Evolutionary conservation across 2,329 filamentous ascomycete species (phyloP).

Genomic region (Ilyonectria destructans): DNA sequence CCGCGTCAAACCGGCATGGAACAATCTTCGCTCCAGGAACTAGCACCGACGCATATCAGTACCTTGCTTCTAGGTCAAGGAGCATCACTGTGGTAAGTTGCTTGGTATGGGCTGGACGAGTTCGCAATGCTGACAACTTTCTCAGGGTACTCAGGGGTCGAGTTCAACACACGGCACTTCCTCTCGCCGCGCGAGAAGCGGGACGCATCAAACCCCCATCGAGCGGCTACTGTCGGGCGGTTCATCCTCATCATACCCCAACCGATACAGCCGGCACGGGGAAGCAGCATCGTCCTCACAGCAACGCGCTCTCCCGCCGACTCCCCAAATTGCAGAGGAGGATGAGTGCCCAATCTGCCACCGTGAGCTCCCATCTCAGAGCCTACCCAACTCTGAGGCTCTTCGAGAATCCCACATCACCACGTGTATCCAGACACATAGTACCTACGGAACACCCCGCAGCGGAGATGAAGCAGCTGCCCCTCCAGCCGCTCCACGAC

Average conservation of each 20-base stretch:
- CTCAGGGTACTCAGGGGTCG: constrained; percentile 38
- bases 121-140: constrained; percentile 25
- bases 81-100: constrained; percentile 68
- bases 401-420: constrained; percentile 73
- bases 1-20: constrained; percentile 53
- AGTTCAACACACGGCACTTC: constrained; percentile 47
- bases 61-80: constrained; percentile 55
- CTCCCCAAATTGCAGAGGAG: constrained; percentile 76
- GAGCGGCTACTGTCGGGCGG: constrained; percentile 59
- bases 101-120: neutral
- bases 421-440: constrained; percentile 71
- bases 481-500: constrained; percentile 57
- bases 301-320: constrained; percentile 60
- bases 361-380: constrained; percentile 75
- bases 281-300: constrained; percentile 55
- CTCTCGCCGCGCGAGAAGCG: constrained; percentile 50
- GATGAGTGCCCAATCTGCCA: constrained; percentile 88
- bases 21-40: constrained; percentile 55
- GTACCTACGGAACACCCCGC: constrained; percentile 61
- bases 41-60: constrained; percentile 55
- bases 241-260: constrained; percentile 51
- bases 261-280: constrained; percentile 52
- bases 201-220: constrained; percentile 55
- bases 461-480: constrained; percentile 44
- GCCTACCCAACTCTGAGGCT: constrained; percentile 68